Conservation (phyloP, 106 monocot genomes). For the Xerophyta viscosa region DNA sequence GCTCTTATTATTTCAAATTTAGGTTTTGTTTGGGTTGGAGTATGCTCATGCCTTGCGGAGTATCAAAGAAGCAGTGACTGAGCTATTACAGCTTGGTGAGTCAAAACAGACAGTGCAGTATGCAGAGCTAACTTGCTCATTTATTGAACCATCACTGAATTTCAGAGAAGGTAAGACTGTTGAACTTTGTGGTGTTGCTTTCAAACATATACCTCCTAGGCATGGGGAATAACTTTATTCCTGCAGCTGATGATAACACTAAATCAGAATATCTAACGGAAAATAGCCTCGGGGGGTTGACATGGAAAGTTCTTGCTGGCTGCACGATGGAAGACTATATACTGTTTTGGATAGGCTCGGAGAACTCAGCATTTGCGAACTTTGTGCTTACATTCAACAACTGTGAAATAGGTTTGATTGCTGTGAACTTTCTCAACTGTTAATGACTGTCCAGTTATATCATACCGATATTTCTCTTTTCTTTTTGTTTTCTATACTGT, state of each 20-base stretch:
- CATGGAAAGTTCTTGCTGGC: conserved; percentile 47
- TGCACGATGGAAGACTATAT: conserved; percentile 62
- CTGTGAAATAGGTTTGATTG: conserved; percentile 62
- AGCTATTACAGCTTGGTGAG: conserved; percentile 3
- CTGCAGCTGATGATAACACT: conserved; percentile 12
- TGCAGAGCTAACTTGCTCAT: conserved; percentile 50
- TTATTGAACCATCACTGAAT: conserved; percentile 45
- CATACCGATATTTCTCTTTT: too few species aligned
- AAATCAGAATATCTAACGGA: conserved; percentile 5
- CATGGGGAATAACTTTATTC: conserved; percentile 7
- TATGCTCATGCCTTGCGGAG: conserved; percentile 70
- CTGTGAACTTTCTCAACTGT: background rate
- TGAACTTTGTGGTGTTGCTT: background rate
- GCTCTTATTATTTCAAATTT: conserved; percentile 9
- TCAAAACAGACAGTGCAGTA: conserved; percentile 23
- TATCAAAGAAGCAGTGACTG: conserved; percentile 28
- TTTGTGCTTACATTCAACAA: conserved; percentile 80
- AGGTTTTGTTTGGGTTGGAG: conserved; percentile 95
- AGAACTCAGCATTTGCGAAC: conserved; percentile 83
- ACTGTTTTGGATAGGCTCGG: conserved; percentile 81
- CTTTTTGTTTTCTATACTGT: too few species aligned
- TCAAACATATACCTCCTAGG: conserved; percentile 2
- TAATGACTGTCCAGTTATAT: background rate
- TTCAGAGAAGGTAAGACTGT: conserved; percentile 8
- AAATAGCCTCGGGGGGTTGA: conserved; percentile 69